These are phyloP conservation scores for Euphorbia lathyris DNA, from an alignment of 345 rosid species.

Conservation along the genomic window DNA sequence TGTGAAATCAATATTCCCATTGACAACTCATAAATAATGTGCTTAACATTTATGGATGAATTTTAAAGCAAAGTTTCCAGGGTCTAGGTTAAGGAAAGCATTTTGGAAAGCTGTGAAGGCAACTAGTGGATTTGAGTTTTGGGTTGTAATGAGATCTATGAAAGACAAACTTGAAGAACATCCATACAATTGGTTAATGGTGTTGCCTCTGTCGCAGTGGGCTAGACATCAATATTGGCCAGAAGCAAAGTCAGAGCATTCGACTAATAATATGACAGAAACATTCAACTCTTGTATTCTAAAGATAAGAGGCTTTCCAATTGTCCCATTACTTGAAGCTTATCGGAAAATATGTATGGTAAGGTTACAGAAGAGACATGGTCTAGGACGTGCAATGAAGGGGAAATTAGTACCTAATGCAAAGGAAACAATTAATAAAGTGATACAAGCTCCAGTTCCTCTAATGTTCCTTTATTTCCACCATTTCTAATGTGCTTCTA, in stretches of 20 bases:
- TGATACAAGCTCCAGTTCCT: too few relatives aligned
- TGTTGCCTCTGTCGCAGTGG: neutral
- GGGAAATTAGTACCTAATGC: fast-evolving
- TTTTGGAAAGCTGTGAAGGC: too few relatives aligned
- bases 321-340: neutral
- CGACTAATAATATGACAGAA: neutral
- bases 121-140: too few relatives aligned
- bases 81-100: too few relatives aligned
- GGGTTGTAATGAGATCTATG: too few relatives aligned
- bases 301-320: neutral
- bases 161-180: too few relatives aligned
- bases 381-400: neutral
- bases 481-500: too few relatives aligned
- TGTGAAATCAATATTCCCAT: too few relatives aligned
- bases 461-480: too few relatives aligned
- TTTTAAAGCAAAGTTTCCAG: too few relatives aligned
- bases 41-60: too few relatives aligned
- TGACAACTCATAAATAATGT: too few relatives aligned
- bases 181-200: neutral
- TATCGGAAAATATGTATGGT: neutral
- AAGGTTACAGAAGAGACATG: neutral
- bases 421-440: neutral
- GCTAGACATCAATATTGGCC: neutral
- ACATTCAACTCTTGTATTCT: neutral
- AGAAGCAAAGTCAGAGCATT: neutral